Base-by-base conservation (phyloP, 768 basidiomycete species). In the Asterophora parasitica region DNA sequence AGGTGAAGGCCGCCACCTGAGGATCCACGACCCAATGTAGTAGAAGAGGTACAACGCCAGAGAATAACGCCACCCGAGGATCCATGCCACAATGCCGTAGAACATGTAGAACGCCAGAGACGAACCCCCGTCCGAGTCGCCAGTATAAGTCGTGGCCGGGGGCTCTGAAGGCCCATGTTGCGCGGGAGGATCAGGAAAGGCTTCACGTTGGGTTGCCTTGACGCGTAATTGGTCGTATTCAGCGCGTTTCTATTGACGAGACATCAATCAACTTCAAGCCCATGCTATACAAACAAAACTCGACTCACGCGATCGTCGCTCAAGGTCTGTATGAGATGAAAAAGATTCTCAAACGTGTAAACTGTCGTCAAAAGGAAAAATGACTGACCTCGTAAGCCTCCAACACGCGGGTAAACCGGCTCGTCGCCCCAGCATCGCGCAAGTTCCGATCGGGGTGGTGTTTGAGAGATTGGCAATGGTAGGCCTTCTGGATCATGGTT, bases 321-420 rank as follows among this genome's bases (percentile, higher is more conserved):
- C 17, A 59, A 40, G 4, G 53, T 59, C 58, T 59, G 23, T 6
- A 44, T 20, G 10, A 7, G 12, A 12, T 12, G 12, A 42, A 9
- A 20, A 10, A 2, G 4, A 26, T 4, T 1, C n/a, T n/a, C n/a
- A n/a, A n/a, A n/a, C n/a, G n/a, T n/a, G n/a, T n/a, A n/a, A n/a
- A 19, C n/a, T 9, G 13, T 12, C 5, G 17, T 16, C 23, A 16
- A 7, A 28, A 15, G 4, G 19, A 17, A n/a, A n/a, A n/a, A n/a
- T n/a, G n/a, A 36, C 23, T 15, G n/a, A 57, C 87, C 72, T 91
- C 87, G 56, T 88, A 91, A 2, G 89, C 89, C 51, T 86, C 81
- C 53, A 88, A 83, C 2, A 92, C 70, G 15, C 72, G 68, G 0
- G 81, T 78, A 56, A 91, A 92, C 15, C 82, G 69, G 54, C 77